Evolutionary conservation across 441 rosid species (phyloP), one percentile per base, ranked within the genome.

Genomic region (Populus tomentosa): DNA sequence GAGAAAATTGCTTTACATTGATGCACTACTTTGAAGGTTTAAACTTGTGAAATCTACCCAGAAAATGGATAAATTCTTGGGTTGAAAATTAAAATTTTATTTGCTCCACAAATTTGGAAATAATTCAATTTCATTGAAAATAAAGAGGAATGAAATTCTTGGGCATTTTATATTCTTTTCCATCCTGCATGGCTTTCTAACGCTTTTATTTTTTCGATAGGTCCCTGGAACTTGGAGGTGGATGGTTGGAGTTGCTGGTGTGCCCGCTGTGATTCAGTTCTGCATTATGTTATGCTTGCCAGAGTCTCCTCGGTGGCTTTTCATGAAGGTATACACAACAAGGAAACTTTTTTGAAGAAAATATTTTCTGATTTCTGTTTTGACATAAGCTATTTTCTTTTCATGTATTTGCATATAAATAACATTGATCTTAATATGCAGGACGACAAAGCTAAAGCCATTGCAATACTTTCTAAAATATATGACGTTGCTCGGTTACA

Each of bases 141-240:
- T 69, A 23, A 66, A 38, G 65, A 10, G 10, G 16, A 6, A 30
- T 23, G 56, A 69, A 32, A 35, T 74, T 56, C 10, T 32, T 28
- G 30, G 40, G 75, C 64, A 61, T 77, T 33, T 69, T 69, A 67
- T 5, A 46, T 67, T 0, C 5, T 10, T 9, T 7, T 10, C 62
- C 65, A n/a, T 75, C 33, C 69, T 38, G 42, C 26, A 38, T 76
- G 53, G 69, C 28, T 64, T 79, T 83, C 70, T 84, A 33, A 83
- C 30, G 38, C 73, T 80, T 42, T 73, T 79, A 66, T 79, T 68
- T 53, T 70, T 18, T 79, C 74, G 70, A 75, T 86, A 92, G 98
- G 95, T 92, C 80, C 93, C 87, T 10, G 98, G 98, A 82, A 94
- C 98, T 13, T 94, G 98, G 98, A 86, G 98, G 81, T 94, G 98